Evolutionary conservation across 2,329 filamentous ascomycete species (phyloP).

Genomic region (Byssochlamys sp.): DNA sequence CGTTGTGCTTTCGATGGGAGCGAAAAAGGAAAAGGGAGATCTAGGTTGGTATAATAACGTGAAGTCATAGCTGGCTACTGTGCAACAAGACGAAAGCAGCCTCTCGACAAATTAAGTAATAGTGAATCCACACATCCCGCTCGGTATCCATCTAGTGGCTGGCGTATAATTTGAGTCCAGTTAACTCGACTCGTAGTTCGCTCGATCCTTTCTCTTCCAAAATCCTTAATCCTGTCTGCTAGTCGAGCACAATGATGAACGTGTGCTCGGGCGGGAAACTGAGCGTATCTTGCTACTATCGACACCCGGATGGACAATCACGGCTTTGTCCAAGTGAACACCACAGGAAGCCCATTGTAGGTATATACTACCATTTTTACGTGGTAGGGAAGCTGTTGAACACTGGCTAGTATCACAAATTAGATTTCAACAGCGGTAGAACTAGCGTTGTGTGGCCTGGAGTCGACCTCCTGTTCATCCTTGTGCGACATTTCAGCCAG

Average conservation of each 20-base stretch:
- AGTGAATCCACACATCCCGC: neutral
- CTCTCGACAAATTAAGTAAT: neutral
- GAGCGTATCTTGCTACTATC: neutral
- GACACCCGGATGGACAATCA: neutral
- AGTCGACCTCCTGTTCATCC: conserved; percentile 12
- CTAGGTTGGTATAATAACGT: neutral
- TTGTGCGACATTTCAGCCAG: conserved; percentile 35
- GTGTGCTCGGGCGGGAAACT: neutral
- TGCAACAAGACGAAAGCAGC: neutral
- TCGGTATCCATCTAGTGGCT: neutral
- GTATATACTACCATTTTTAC: neutral
- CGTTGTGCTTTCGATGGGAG: neutral
- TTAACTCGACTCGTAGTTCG: neutral
- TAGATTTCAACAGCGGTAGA: conserved; percentile 28
- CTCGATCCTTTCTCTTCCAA: neutral
- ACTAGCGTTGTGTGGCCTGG: conserved; percentile 13
- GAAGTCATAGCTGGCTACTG: neutral
- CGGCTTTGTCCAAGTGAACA: neutral
- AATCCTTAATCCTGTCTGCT: neutral
- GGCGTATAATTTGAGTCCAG: neutral
- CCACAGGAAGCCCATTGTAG: neutral
- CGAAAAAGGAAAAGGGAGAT: neutral
- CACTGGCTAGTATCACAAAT: conserved; percentile 8
- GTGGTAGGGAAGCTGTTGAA: neutral
- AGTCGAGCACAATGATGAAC: neutral